Conservation (phyloP, 2,329 filamentous ascomycete species). For the Ophiostoma sp. region DNA sequence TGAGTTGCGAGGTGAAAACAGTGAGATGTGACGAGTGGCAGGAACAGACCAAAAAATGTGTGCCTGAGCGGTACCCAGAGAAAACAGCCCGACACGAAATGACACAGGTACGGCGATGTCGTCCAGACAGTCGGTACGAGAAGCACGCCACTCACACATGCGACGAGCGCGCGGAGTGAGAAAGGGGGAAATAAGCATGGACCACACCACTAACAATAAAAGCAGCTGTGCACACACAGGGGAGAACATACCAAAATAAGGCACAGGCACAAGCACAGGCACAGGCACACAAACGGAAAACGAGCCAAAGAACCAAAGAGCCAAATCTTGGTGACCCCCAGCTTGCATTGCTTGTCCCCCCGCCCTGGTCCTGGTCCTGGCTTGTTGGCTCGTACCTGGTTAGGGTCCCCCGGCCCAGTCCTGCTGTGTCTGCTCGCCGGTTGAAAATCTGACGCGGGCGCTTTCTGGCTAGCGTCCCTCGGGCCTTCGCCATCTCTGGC, state of each 20-base stretch:
- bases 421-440: conserved; percentile 17
- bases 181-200: not conserved
- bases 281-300: too few species aligned
- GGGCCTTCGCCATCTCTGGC: conserved; percentile 21
- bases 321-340: conserved; percentile 1
- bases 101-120: not conserved
- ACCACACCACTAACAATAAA: conserved; percentile 1
- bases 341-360: not conserved
- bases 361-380: not conserved
- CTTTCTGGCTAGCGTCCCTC: conserved; percentile 10
- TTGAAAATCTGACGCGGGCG: conserved; percentile 13
- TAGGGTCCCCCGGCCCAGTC: not conserved
- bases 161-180: not conserved
- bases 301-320: not conserved
- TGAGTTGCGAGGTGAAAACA: not conserved
- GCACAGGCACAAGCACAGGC: not conserved
- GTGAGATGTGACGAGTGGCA: conserved; percentile 24
- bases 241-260: not conserved
- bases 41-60: not conserved
- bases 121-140: conserved; percentile 15
- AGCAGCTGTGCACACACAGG: not conserved
- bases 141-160: not conserved
- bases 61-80: not conserved
- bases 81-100: not conserved
- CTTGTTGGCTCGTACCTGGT: not conserved